phyloP scores from a whole-genome alignment of 495 filamentous ascomycete species.

The Penicillium samsonianum region DNA sequence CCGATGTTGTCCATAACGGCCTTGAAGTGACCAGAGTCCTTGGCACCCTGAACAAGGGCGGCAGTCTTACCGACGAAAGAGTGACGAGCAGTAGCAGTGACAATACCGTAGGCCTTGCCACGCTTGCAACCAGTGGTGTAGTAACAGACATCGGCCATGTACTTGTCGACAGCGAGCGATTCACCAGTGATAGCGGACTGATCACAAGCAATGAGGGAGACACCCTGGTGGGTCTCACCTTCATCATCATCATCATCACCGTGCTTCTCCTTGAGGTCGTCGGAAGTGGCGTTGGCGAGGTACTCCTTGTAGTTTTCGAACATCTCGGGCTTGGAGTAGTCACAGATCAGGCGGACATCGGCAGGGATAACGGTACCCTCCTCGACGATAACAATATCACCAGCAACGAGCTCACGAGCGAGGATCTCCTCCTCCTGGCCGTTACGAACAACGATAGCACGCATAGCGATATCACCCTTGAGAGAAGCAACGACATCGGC shows the following conservation, averaged over 20 bases:
- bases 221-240: constrained; percentile 59
- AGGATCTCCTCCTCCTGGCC: constrained; percentile 71
- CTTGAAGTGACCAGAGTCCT: constrained; percentile 77
- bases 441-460: constrained; percentile 68
- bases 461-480: constrained; percentile 85
- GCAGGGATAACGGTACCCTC: constrained; percentile 75
- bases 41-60: constrained; percentile 67
- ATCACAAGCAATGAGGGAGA: constrained; percentile 66
- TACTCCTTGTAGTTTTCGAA: constrained; percentile 72
- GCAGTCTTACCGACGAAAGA: constrained; percentile 76
- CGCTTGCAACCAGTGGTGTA: constrained; percentile 81
- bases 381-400: constrained; percentile 78
- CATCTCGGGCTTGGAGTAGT: constrained; percentile 68
- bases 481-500: constrained; percentile 78
- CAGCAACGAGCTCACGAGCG: constrained; percentile 76
- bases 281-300: constrained; percentile 56
- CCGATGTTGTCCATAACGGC: constrained; percentile 81
- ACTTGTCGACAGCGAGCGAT: constrained; percentile 77
- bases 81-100: constrained; percentile 61
- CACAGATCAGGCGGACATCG: constrained; percentile 75
- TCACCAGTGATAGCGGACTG: constrained; percentile 79
- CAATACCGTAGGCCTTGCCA: constrained; percentile 70
- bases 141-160: constrained; percentile 70
- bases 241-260: constrained; percentile 59
- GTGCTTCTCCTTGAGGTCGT: constrained; percentile 64